Base-by-base conservation (phyloP, 768 basidiomycete genomes). In the Candolleomyces eurysporus region DNA sequence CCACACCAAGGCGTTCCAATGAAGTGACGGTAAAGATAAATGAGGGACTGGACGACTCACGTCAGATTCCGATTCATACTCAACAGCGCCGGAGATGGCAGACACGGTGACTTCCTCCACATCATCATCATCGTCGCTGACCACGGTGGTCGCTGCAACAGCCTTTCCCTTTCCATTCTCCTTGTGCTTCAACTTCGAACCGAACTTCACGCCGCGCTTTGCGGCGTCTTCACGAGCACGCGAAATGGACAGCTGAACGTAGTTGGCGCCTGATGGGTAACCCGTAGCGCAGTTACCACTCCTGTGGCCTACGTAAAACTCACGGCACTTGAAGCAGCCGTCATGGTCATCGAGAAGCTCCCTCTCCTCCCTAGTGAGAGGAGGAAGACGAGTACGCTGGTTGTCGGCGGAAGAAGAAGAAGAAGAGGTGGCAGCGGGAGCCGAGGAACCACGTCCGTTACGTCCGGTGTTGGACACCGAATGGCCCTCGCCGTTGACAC, bases 141-240 rank as follows among this genome's bases (percentile, higher is more conserved):
- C 26, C 2, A 26, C 4, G 26, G 26, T 26, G 26, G 26, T n/a
- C n/a, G n/a, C n/a, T n/a, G n/a, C 26, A 13, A 4, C 13, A 45
- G 43, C 43, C 46, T 0, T 61, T 48, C 40, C 0, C 61, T 67
- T 43, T 0, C 78, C 64, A 22, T 75, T 62, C 2, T 75, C 71
- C 0, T 65, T 67, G 19, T 67, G 0, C 76, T 62, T 0, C 67
- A 55, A 0, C 71, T 79, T 58, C 80, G 79, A 53, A 76, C 79
- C 49, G 78, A 81, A 0, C 50, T 50, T 10, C 70, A 68, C 9
- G 74, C 13, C n/a, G 4, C 14, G 14, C n/a, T 45, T 26, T 4
- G 26, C 4, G 4, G 43, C 43, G n/a, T 45, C 43, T 3, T 26
- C 57, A 0, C 19, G 14, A 2, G 62, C 58, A 16, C 49, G 58